phyloP scores from a whole-genome alignment of 2,329 filamentous ascomycete species.

The Cladosporium colombiae region DNA sequence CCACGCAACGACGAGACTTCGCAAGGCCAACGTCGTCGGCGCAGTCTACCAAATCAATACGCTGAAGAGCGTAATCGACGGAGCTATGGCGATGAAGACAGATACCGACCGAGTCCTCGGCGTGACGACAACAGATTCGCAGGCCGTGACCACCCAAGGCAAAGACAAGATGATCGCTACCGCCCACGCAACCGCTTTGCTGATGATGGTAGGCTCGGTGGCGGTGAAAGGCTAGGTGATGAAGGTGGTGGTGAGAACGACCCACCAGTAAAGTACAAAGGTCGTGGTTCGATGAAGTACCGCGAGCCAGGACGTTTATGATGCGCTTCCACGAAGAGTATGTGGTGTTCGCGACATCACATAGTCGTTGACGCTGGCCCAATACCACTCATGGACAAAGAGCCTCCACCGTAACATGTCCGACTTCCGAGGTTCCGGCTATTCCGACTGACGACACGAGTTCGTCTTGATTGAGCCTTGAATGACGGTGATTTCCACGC shows the following conservation, averaged over 20 bases:
- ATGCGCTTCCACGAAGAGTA: not conserved
- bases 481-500: not conserved
- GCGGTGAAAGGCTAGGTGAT: conserved; percentile 14
- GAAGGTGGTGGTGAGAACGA: conserved; percentile 27
- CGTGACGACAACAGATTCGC: conserved; percentile 28
- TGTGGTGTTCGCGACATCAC: not conserved
- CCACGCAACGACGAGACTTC: conserved; percentile 20
- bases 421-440: not conserved
- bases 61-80: conserved; percentile 27
- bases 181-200: conserved; percentile 39
- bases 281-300: conserved; percentile 44
- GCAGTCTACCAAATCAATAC: conserved; percentile 43
- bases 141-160: conserved; percentile 22
- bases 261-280: conserved; percentile 42
- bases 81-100: conserved; percentile 28
- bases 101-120: conserved; percentile 35
- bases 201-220: conserved; percentile 45
- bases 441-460: not conserved
- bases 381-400: not conserved
- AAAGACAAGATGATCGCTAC: conserved; percentile 30
- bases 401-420: not conserved
- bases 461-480: not conserved
- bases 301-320: conserved; percentile 33
- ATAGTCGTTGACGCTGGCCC: not conserved
- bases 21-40: conserved; percentile 32